Conservation (phyloP, 2,329 filamentous ascomycete genomes). For the Pseudocercospora crystallina region DNA sequence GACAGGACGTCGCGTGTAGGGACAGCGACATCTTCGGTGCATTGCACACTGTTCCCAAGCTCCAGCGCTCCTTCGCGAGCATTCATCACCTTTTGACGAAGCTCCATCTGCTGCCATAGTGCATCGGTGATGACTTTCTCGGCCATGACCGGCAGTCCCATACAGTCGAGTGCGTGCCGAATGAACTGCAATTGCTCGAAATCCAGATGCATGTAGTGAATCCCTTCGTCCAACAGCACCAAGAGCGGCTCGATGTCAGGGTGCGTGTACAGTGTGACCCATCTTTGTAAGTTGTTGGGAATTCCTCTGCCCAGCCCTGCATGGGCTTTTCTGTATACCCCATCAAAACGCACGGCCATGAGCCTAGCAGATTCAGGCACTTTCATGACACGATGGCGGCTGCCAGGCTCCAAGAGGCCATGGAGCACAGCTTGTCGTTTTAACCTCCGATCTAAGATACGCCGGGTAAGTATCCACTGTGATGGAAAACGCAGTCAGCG, state of each 20-base stretch:
- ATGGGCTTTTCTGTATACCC: conserved; percentile 50
- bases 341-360: conserved; percentile 55
- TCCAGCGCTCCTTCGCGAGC: conserved; percentile 53
- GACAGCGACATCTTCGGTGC: conserved; percentile 35
- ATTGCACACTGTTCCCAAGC: conserved; percentile 50
- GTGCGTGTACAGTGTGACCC: conserved; percentile 54
- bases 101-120: conserved; percentile 58
- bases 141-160: conserved; percentile 56
- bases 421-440: conserved; percentile 48
- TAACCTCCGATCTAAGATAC: conserved; percentile 54
- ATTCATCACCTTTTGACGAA: conserved; percentile 56
- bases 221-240: conserved; percentile 58
- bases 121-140: conserved; percentile 57
- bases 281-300: conserved; percentile 49
- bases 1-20: conserved; percentile 29
- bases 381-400: conserved; percentile 43
- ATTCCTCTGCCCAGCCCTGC: conserved; percentile 38
- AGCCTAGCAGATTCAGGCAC: conserved; percentile 50
- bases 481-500: no score
- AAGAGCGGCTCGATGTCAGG: conserved; percentile 56
- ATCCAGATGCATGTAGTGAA: conserved; percentile 60
- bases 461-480: conserved; percentile 54
- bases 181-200: conserved; percentile 61
- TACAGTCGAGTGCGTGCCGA: conserved; percentile 50
- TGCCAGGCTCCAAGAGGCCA: conserved; percentile 48